Evolutionary conservation across 2,329 filamentous ascomycete species (phyloP), one percentile per base, ranked within the genome.

Genomic region (Cercospora zeae-maydis): DNA sequence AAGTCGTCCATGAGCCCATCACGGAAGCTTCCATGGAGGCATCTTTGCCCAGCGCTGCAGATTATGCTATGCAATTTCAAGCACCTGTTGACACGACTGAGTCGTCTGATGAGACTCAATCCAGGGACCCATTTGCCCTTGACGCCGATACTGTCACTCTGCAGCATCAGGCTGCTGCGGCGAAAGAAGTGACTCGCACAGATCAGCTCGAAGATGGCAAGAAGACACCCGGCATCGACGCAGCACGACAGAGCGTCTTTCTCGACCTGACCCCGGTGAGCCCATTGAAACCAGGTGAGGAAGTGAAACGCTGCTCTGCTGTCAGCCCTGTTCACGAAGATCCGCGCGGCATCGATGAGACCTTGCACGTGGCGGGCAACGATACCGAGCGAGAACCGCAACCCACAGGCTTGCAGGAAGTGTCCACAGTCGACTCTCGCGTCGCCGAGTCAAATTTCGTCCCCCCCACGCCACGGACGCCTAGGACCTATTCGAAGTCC

Each of bases 81-180:
- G 66, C 66, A 21, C 72, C 71, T 4, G 64, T 70, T 7, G 73
- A 75, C 45, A 72, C 69, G 9, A 72, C 69, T 1, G 67, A 69
- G 21, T 67, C 65, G 21, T 65, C 67, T 2, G 69, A 72, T 8
- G 72, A 75, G 61, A 74, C 73, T 4, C 69, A 73, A 51, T 73
- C 73, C 10, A 64, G 67, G 19, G 70, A 75, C 37, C 72, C 71
- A 4, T 75, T 75, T 45, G 66, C 69, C 5, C 64, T 74, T 9
- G 72, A 75, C 47, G 73, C 72, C 3, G 73, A 75, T 53, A 75
- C 73, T 13, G 73, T 75, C 53, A 75, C 73, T 4, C 51, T 74
- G 4, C 69, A 73, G 59, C 69, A 71, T 37, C 72, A 73, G 52
- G 65, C 67, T 11, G 34, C 70, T 63, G 47, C 66, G 63, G 58